phyloP scores from a whole-genome alignment of 228 moss, liverwort and hornwort species.

The Sphagnum magellanicum region DNA sequence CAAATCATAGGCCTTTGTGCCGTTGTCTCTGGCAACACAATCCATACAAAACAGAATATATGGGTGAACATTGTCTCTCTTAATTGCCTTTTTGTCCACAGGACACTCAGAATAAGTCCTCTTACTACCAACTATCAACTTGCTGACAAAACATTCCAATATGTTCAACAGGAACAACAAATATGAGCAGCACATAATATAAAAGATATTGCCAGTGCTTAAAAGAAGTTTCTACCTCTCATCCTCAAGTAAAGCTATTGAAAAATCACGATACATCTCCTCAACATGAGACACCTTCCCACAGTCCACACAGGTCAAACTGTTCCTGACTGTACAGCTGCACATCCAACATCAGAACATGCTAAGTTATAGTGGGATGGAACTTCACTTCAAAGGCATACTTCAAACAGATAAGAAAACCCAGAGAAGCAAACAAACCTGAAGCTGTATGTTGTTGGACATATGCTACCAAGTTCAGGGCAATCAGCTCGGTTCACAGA shows the following conservation, averaged over 20 bases:
- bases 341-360: neutral
- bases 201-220: neutral
- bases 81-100: too few relatives aligned
- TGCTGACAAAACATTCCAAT: neutral
- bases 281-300: conserved; percentile 47
- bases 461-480: conserved; percentile 24
- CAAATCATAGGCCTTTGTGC: conserved; percentile 33
- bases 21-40: conserved; percentile 17
- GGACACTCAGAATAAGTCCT: too few relatives aligned
- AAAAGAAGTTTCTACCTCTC: conserved; percentile 33
- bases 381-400: too few relatives aligned
- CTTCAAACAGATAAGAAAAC: neutral
- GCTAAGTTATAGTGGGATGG: too few relatives aligned
- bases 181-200: neutral
- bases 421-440: conserved; percentile 28
- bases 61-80: neutral
- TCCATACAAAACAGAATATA: neutral
- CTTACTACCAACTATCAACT: neutral
- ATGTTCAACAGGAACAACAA: too few relatives aligned
- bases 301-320: conserved; percentile 54
- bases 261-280: conserved; percentile 62
- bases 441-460: conserved; percentile 73
- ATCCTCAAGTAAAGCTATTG: conserved; percentile 66
- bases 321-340: conserved; percentile 74
- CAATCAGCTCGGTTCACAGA: conserved; percentile 13